Conservation (phyloP, 306 rosid species). For the Quillaja saponaria region DNA sequence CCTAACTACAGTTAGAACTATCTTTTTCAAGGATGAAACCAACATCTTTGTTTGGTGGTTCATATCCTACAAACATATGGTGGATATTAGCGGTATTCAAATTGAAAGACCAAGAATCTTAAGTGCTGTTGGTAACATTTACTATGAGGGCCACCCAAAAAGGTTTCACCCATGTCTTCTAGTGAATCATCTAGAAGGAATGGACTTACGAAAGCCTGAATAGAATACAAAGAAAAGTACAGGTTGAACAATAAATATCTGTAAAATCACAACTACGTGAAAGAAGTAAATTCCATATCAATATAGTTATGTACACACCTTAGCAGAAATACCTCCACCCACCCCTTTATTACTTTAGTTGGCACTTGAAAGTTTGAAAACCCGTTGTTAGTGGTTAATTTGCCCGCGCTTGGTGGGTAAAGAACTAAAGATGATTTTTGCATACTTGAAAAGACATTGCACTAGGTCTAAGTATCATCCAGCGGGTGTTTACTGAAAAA, state of each 20-base stretch:
- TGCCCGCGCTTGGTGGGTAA: not conserved
- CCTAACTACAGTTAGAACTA: constrained; percentile 43
- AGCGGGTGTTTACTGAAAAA: no score
- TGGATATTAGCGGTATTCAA: not conserved
- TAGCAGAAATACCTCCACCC: not conserved
- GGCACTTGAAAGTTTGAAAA: not conserved
- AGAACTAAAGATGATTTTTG: not conserved
- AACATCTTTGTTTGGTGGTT: constrained; percentile 21
- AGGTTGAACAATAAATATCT: not conserved
- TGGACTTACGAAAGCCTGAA: constrained; percentile 83
- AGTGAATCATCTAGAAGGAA: constrained; percentile 76
- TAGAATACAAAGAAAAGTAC: not conserved
- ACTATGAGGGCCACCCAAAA: constrained; percentile 44
- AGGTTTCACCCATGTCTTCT: constrained; percentile 45
- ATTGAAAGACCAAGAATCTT: not conserved
- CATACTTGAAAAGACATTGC: not conserved
- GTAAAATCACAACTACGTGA: not conserved
- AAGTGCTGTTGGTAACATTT: constrained; percentile 24
- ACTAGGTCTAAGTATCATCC: no score
- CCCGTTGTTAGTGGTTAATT: not conserved
- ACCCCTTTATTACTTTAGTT: not conserved
- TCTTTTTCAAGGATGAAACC: constrained; percentile 38
- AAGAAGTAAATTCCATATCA: not conserved
- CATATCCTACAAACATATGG: constrained; percentile 39
- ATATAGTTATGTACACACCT: no score